Base-by-base conservation (phyloP, 2,329 filamentous ascomycete genomes). In the Podosphaera xanthii region DNA sequence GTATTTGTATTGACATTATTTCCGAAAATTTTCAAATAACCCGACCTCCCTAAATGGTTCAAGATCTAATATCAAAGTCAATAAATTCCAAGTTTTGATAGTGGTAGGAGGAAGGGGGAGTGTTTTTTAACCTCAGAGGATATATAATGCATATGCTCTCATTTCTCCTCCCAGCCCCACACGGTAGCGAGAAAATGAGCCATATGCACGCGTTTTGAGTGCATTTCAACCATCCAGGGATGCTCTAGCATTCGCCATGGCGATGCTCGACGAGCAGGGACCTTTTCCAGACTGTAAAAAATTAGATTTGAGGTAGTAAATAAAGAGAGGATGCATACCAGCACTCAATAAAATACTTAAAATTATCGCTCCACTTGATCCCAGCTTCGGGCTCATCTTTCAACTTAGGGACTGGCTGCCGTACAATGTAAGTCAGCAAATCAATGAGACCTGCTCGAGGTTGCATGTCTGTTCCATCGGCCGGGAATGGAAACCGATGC, bases 191-290 rank as follows among this genome's bases (percentile, higher is more conserved):
- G 78, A 72, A 96, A 98, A 67, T 89, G 86, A 64, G 82, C 82
- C 90, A 98, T 97, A 72, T 97, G 97, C 70, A 98, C 92, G 65
- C 92, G 87, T 76, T 96, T 97, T 59, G 81, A 78, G 67, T 84
- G 85, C 87, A 97, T 97, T 68, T 98, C 92, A 49, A 87, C 76
- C 84, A 98, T 95, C 92, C 92, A 98, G 1, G 92, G 92, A 73
- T 98, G 92, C 69, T 98, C 92, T 63, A 95, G 80, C 90, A 98
- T 98, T 67, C 91, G 87, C 92, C 92, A 98, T 10, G 92, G 92
- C 61, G 87, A 94, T 36, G 91, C 92, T 69, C 92, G 79, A 67
- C 90, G 82, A 60, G 78, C 79, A 30, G 87, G 83, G 66, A 96
- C 88, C 73, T 98, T 98, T 72, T 98, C 92, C 60, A 98, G 79